Evolutionary conservation across 2,329 filamentous ascomycete genomes (phyloP).

Genomic region (Cladosporium sp.): DNA sequence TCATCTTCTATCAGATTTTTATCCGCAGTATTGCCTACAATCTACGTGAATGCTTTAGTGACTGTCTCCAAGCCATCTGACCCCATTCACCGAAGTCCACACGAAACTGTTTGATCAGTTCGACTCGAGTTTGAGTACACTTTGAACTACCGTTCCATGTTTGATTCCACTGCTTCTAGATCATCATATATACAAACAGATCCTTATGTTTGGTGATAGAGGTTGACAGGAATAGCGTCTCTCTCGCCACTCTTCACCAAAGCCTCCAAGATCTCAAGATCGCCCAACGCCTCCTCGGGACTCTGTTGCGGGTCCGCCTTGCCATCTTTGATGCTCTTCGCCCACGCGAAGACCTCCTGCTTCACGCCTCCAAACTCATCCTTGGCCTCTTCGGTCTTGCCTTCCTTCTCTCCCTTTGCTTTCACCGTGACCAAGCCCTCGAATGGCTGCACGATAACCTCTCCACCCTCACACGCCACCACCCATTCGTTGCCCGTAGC

Average conservation of each 20-base stretch:
- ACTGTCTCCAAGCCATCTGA: no score
- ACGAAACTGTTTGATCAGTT: no score
- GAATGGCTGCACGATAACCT: constrained; percentile 40
- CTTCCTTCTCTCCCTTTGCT: constrained; percentile 21
- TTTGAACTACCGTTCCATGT: no score
- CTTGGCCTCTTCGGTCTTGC: constrained; percentile 39
- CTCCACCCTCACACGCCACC: constrained; percentile 55
- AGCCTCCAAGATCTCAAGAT: constrained; percentile 54
- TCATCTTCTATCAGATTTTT: no score
- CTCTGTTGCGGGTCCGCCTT: constrained; percentile 48
- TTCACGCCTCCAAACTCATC: constrained; percentile 49
- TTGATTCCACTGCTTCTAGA: no score
- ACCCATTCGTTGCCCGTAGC: constrained; percentile 52
- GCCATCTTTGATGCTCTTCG: constrained; percentile 47
- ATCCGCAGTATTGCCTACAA: no score
- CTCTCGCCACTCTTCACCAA: constrained; percentile 39
- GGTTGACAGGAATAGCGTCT: constrained; percentile 30
- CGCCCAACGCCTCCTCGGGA: constrained; percentile 55
- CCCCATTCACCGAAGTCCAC: no score
- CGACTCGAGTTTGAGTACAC: no score
- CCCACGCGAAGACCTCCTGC: constrained; percentile 60
- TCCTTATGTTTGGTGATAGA: constrained; percentile 20
- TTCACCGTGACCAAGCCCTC: constrained; percentile 32
- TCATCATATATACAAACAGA: not conserved
- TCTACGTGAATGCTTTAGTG: no score